Base-by-base conservation (phyloP, 257 asterid species). In the Capsicum pubescens region DNA sequence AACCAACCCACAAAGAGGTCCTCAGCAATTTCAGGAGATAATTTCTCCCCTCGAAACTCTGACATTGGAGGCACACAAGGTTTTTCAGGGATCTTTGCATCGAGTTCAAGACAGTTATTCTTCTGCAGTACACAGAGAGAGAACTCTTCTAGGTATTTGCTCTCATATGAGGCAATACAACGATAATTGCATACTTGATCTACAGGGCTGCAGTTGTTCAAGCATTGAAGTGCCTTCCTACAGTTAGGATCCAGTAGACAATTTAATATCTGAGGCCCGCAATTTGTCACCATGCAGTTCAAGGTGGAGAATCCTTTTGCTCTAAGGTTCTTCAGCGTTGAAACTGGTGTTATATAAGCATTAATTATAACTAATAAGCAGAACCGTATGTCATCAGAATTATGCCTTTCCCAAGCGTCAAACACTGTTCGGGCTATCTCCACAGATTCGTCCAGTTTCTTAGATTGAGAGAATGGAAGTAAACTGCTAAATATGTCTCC, bases 1-100 rank as follows among this genome's bases (percentile, higher is more conserved):
- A 93, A 88, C 98, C 98, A 96, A 12, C 98, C 99, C 71, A 94
- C 94, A 7, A 96, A 92, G 67, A 94, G 94, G 89, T 96, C 99
- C 90, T 96, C 99, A 0, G 97, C 98, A n/a, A 85, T 90, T 69
- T 92, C 98, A 59, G 92, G 89, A 77, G 88, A 88, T 60, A 96
- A 76, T 82, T 44, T 78, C 57, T 89, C 89, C 39, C 98, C 94
- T n/a, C 91, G 90, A 77, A 96, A 96, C 82, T 70, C 72, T 35
- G 39, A 60, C 94, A 96, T 89, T 21, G 97, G 98, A 82, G 85
- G 72, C 21, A 96, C 93, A 21, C 42, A 82, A 7, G 99, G 98
- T 79, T 89, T 91, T 5, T 91, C 92, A 0, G 99, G 99, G 85
- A 96, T 93, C 87, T 89, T 91, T 11, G 98, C 98, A 52, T 96